Evolutionary conservation across 164 flowering plant genomes (phyloP).

Genomic region (Piper longum): DNA sequence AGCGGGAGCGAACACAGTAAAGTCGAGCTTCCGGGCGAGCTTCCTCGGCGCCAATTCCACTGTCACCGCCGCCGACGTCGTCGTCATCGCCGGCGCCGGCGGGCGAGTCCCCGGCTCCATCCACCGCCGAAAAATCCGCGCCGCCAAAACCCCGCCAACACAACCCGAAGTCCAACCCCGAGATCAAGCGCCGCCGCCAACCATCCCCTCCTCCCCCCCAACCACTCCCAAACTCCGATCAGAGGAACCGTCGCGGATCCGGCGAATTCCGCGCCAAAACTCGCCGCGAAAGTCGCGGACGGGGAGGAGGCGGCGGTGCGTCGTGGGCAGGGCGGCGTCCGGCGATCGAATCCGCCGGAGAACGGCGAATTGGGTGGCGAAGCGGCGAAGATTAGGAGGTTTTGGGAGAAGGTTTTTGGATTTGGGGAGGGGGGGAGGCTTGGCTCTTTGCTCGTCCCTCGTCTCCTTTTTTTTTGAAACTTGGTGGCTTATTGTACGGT

Average conservation of each 20-base stretch:
- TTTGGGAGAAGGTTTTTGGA: conserved; percentile 8
- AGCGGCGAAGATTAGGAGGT: not conserved
- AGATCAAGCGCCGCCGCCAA: not conserved
- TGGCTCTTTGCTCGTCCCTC: conserved; percentile 17
- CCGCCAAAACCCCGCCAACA: conserved; percentile 1
- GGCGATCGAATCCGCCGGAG: conserved; percentile 8
- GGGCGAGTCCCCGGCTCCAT: conserved; percentile 46
- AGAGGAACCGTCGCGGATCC: not conserved
- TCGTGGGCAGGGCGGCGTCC: conserved; percentile 1
- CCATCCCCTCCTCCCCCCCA: conserved; percentile 11
- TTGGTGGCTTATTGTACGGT: conserved; percentile 40
- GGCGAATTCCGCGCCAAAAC: not conserved
- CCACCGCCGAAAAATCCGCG: conserved; percentile 14
- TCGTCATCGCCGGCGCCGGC: conserved; percentile 12
- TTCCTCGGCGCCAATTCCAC: conserved; percentile 46
- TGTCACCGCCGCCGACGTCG: conserved; percentile 5
- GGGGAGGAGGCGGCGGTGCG: not conserved
- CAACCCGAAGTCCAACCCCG: conserved; percentile 1
- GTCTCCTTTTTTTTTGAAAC: conserved; percentile 53
- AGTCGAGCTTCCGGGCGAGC: conserved; percentile 89
- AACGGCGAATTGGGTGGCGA: conserved; percentile 4
- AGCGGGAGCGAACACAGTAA: conserved; percentile 27
- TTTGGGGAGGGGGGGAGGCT: conserved; percentile 5
- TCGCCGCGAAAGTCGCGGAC: conserved; percentile 5
- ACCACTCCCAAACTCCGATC: not conserved